Base-by-base conservation (phyloP, 768 basidiomycete genomes). In the Lactarius pseudohatsudake region DNA sequence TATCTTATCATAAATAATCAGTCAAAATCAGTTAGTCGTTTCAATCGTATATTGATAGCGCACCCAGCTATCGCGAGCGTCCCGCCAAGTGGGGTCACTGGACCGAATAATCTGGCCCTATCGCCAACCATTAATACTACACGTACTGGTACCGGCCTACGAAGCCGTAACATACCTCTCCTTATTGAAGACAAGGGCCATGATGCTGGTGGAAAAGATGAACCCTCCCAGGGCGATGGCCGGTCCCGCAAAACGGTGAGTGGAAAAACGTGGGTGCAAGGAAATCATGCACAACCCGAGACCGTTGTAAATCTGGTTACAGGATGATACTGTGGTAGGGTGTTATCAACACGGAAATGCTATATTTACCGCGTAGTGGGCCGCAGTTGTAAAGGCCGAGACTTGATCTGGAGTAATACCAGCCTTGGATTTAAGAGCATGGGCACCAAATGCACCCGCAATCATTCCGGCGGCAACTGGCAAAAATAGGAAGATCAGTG, bases 391-490 rank as follows among this genome's bases (percentile, higher is more conserved):
- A 84, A 86, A 91, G n/a, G 84, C 83, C 20, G 82, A 77, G 6
- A 90, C 74, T 30, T 80, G 78, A 26, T 85, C 86, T 11, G 79
- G 59, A 9, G 85, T 83, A 9, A 85, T 79, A 0, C 81, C 82
- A 20, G 76, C 72, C 54, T 78, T 75, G n/a, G 76, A 73, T 67
- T 80, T 80, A 63, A 91, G 79, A 13, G 77, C 85, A 74, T 91
- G 90, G 13, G 86, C 78, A 70, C 90, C 90, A 74, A 90, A 89
- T 56, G 89, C 89, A 9, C 87, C 87, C 34, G 84, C 74, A 32
- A 85, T 67, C 70, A 89, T 83, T 40, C 89, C 88, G 56, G 74
- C 59, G 13, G 82, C 74, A 34, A 78, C 82, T 79, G 74, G n/a
- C 36, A 38, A 41, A 20, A 38, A 11, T 61, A 16, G 26, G 34